Conservation (phyloP, 345 rosid species). For the Syzygium grande region DNA sequence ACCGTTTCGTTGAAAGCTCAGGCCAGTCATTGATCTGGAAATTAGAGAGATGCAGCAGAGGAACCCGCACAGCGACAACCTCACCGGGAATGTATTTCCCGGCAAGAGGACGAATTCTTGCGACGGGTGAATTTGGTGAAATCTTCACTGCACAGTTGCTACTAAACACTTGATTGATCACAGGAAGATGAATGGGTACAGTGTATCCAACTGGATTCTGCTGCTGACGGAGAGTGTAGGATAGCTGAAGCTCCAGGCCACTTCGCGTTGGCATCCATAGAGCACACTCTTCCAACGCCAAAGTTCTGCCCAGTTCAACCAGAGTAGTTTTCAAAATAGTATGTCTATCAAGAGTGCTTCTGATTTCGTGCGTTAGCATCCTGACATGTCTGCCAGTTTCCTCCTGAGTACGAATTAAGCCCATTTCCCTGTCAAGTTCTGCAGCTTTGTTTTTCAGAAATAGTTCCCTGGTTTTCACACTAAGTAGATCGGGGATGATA, state of each 20-base stretch:
- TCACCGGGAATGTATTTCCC: constrained; percentile 86
- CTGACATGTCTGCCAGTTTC: constrained; percentile 95
- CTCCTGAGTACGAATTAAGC: constrained; percentile 91
- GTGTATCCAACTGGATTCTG: constrained; percentile 92
- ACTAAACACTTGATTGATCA: constrained; percentile 80
- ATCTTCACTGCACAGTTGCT: constrained; percentile 68
- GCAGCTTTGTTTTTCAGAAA: constrained; percentile 96
- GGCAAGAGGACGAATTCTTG: constrained; percentile 72
- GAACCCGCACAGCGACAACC: constrained; percentile 95
- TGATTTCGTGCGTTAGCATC: constrained; percentile 93
- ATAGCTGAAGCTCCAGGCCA: constrained; percentile 91
- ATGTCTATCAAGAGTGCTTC: constrained; percentile 94
- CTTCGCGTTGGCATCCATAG: constrained; percentile 99
- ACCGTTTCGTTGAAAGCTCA: constrained; percentile 88
- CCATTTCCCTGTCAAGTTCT: constrained; percentile 97
- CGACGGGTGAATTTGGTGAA: constrained; percentile 83
- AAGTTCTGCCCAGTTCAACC: constrained; percentile 86
- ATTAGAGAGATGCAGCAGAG: constrained; percentile 90
- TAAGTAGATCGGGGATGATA: constrained; percentile 86
- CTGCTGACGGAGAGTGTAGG: constrained; percentile 87
- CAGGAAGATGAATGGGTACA: constrained; percentile 93
- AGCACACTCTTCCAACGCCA: constrained; percentile 91
- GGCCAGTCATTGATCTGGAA: constrained; percentile 99
- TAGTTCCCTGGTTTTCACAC: constrained; percentile 85
- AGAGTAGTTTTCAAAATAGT: constrained; percentile 90